A percentile compares a stretch with the other conserved stretches of the same genome.
phyloP scores from a whole-genome alignment of 176 grass and related monocot species.

The Paspalum notatum region DNA sequence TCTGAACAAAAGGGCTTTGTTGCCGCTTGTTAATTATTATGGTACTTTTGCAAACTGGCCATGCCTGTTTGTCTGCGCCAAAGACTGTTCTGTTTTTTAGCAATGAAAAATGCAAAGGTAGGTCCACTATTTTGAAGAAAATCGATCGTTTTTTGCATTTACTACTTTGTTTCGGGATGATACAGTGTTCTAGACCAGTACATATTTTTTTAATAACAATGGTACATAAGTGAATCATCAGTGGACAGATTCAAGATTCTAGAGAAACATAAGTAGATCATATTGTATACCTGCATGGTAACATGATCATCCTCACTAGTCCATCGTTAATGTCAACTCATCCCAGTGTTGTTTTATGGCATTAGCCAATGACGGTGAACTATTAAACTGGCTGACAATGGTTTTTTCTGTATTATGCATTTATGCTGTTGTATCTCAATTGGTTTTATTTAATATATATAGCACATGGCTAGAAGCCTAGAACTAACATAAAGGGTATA shows the following conservation, averaged over 20 bases:
- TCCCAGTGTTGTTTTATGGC: background rate
- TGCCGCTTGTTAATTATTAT: background rate
- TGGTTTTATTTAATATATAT: background rate
- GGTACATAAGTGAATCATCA: background rate
- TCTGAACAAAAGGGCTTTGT: background rate
- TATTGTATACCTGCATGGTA: background rate
- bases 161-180: background rate
- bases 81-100: background rate
- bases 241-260: background rate
- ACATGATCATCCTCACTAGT: background rate
- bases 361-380: background rate
- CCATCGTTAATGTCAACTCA: background rate
- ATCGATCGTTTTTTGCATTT: background rate
- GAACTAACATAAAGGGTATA: constrained; percentile 8
- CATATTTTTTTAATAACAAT: background rate
- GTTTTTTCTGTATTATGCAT: background rate
- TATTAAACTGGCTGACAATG: background rate
- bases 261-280: constrained; percentile 6
- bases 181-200: background rate
- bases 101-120: background rate
- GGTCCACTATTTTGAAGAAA: background rate
- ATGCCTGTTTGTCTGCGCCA: background rate
- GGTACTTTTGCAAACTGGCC: background rate
- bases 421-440: background rate
- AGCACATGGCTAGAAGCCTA: background rate